Evolutionary conservation across 441 rosid genomes (phyloP), one percentile per base, ranked within the genome.

Genomic region (Corymbia calophylla): DNA sequence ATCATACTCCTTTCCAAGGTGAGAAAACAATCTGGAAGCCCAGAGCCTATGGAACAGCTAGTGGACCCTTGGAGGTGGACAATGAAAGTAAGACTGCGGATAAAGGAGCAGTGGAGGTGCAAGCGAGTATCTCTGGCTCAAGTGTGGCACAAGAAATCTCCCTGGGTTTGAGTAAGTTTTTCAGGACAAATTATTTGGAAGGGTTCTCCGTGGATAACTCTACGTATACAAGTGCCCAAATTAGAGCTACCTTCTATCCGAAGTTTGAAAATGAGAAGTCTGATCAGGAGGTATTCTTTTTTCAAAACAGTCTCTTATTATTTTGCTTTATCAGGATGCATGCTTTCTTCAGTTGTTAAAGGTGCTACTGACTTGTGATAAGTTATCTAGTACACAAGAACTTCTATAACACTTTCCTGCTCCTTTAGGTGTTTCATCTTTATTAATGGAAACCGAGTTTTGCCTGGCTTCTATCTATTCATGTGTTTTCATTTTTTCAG

Each of bases 211-310:
- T 98, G 91, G 98, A 97, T 89, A 94, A 94, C 53, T 92, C 96
- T 10, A 93, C 96, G 31, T 95, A 95, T 89, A 91, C 97, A 53
- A 91, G 87, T 86, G 98, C 99, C 8, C 97, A 96, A 93, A 94
- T 98, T 73, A 95, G 98, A 94, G 99, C 99, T 88, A 94, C 99
- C 86, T 98, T 98, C 92, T 97, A 98, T 92, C 99, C 99, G 49
- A 98, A 98, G 91, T 97, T 98, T 87, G 99, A 98, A 92, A 98
- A 98, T 87, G 99, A 97, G 94, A 97, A 98, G 94, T 93, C 99
- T 87, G 99, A 98, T 93, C 99, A 98, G 90, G 99, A 97, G 97
- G 98, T 95, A 89, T 3, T 51, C 55, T 53, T 87, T 58, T 54
- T 44, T 23, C 68, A 16, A 21, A 35, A 31, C 87, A 55, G 29